These are phyloP conservation scores for Camellia granthamiana DNA, from an alignment of 148 eudicot species.

Conservation along the genomic window DNA sequence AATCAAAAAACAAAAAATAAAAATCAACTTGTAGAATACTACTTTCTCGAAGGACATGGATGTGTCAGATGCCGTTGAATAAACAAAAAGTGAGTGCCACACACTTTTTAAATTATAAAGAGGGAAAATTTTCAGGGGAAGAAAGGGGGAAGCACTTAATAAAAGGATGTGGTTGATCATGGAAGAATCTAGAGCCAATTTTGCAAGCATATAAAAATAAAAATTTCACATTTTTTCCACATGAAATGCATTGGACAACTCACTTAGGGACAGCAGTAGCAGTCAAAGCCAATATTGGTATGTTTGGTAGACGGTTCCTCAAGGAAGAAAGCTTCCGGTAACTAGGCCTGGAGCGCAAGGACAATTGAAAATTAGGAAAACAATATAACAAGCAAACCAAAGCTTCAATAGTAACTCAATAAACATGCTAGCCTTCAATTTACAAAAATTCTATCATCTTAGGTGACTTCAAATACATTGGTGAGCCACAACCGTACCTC, in stretches of 20 bases:
- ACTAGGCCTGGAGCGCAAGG: constrained; percentile 66
- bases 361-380: not conserved
- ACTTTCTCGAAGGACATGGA: not conserved
- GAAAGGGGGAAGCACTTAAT: not conserved
- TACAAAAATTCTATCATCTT: too few species aligned
- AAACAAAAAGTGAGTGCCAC: not conserved
- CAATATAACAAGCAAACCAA: constrained; percentile 1
- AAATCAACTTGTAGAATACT: not conserved
- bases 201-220: not conserved
- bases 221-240: not conserved
- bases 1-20: not conserved
- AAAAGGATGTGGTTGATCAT: not conserved
- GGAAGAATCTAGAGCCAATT: not conserved
- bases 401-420: constrained; percentile 5
- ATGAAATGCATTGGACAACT: constrained; percentile 27
- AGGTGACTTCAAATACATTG: too few species aligned
- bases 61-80: not conserved
- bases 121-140: not conserved
- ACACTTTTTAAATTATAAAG: not conserved
- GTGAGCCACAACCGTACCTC: too few species aligned
- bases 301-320: constrained; percentile 56
- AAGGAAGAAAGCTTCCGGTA: constrained; percentile 88
- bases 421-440: too few species aligned
- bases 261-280: constrained; percentile 99
- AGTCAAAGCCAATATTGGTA: constrained; percentile 91